Evolutionary conservation across 2,329 filamentous ascomycete genomes (phyloP).

Genomic region (Verticillium tricorpus): DNA sequence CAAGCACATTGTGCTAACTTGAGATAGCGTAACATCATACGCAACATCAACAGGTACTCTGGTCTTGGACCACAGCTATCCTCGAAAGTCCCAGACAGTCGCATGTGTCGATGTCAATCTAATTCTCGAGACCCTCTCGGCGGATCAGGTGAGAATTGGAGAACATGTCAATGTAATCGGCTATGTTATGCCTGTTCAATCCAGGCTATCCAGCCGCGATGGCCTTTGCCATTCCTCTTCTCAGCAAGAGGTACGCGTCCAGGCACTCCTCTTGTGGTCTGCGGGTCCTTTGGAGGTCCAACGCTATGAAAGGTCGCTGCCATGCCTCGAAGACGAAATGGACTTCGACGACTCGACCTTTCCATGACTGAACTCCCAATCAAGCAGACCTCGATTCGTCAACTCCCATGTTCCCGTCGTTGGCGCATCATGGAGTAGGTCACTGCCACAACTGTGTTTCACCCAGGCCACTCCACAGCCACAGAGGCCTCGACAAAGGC

Average conservation of each 20-base stretch:
- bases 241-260: slow-evolving; percentile 43
- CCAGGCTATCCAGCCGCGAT: slow-evolving; percentile 6
- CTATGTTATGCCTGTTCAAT: slow-evolving; percentile 50
- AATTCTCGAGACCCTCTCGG: slow-evolving; percentile 60
- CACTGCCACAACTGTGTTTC: no score
- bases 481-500: no score
- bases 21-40: slow-evolving; percentile 44
- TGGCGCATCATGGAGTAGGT: no score
- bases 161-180: slow-evolving; percentile 88
- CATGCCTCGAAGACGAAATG: not conserved
- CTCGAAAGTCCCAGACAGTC: slow-evolving; percentile 36
- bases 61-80: slow-evolving; percentile 64
- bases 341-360: slow-evolving; percentile 1
- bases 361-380: not conserved
- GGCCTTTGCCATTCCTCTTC: not conserved
- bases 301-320: slow-evolving; percentile 11
- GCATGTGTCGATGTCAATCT: slow-evolving; percentile 68
- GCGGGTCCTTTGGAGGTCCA: slow-evolving; percentile 68
- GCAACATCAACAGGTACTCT: slow-evolving; percentile 54
- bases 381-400: no score
- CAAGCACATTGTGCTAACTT: not conserved
- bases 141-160: slow-evolving; percentile 64
- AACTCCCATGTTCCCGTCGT: no score
- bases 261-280: slow-evolving; percentile 74
- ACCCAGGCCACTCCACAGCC: no score